These are phyloP conservation scores for Mortierella hygrophila DNA, from an alignment of 192 early-diverging fungal genomes.

Conservation along the genomic window DNA sequence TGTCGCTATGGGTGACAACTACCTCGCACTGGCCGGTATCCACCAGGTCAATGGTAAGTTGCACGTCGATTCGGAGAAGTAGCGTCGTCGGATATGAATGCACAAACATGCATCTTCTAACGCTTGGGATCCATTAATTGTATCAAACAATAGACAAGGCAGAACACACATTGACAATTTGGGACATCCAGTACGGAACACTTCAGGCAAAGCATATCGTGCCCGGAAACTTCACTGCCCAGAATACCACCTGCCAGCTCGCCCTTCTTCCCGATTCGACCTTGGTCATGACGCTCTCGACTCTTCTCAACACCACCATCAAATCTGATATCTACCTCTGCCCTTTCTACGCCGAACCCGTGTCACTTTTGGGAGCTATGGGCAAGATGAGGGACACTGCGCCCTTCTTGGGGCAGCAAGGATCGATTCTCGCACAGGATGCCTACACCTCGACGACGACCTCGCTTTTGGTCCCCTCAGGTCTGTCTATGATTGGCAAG, in stretches of 20 bases:
- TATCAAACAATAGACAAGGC: constrained; percentile 13
- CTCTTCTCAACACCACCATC: constrained; percentile 31
- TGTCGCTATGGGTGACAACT: constrained; percentile 57
- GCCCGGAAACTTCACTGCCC: constrained; percentile 22
- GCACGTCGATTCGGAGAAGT: background rate
- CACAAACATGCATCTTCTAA: background rate
- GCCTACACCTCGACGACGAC: constrained; percentile 44
- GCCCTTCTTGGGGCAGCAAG: constrained; percentile 33
- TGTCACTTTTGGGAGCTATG: constrained; percentile 68
- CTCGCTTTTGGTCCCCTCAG: constrained; percentile 18
- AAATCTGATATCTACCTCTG: constrained; percentile 60
- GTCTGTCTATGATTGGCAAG: constrained; percentile 19
- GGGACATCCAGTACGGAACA: constrained; percentile 67
- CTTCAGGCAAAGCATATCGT: constrained; percentile 58
- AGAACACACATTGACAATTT: constrained; percentile 62
- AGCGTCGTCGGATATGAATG: background rate
- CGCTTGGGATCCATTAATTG: background rate
- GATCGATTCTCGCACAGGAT: constrained; percentile 32
- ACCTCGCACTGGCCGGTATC: constrained; percentile 59
- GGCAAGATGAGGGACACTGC: constrained; percentile 61
- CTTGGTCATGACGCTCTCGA: constrained; percentile 55
- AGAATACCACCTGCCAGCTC: constrained; percentile 45
- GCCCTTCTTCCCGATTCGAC: constrained; percentile 57
- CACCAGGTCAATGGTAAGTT: constrained; percentile 35
- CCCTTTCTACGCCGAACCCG: constrained; percentile 60